Conservation (phyloP, 1,284 basidiomycete genomes). For the Marasmius fiardii region DNA sequence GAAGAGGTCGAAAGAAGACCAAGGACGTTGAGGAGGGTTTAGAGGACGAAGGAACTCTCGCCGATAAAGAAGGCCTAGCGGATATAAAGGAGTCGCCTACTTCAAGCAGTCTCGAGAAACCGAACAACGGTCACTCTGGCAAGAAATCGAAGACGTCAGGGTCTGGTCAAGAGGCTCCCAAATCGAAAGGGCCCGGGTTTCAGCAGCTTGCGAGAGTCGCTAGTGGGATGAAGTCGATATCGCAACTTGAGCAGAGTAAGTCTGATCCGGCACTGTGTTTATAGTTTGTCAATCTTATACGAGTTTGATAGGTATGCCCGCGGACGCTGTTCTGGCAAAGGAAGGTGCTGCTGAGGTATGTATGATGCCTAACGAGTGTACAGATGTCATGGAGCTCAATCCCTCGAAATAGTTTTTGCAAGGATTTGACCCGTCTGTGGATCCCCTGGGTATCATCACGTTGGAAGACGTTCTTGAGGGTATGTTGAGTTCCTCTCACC, state of each 20-base stretch:
- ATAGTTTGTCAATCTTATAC: not conserved
- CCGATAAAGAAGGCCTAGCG: constrained; percentile 24
- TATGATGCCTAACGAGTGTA: no score
- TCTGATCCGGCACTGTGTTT: not conserved
- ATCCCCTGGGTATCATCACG: constrained; percentile 90
- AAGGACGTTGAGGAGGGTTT: constrained; percentile 27
- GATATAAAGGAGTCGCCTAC: constrained; percentile 11
- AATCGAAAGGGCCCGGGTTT: constrained; percentile 39
- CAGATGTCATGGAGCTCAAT: not conserved
- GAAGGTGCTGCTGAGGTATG: constrained; percentile 65
- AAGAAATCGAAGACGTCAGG: not conserved
- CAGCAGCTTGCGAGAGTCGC: constrained; percentile 35
- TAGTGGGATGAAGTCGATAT: constrained; percentile 33
- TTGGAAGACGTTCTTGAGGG: constrained; percentile 92
- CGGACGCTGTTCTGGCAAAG: constrained; percentile 75
- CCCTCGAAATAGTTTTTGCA: constrained; percentile 57
- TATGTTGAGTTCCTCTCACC: constrained; percentile 24
- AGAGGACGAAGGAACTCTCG: constrained; percentile 32
- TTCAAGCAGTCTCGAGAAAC: constrained; percentile 6
- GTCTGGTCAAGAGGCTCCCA: constrained; percentile 18
- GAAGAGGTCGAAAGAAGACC: constrained; percentile 19
- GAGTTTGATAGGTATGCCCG: constrained; percentile 50
- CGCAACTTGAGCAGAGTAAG: constrained; percentile 65
- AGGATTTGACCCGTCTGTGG: constrained; percentile 67
- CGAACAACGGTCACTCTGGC: not conserved